A percentile compares a stretch with the other conserved stretches of the same genome.
Conservation (phyloP, 208 protist genomes). For the Leishmania tarentolae region DNA sequence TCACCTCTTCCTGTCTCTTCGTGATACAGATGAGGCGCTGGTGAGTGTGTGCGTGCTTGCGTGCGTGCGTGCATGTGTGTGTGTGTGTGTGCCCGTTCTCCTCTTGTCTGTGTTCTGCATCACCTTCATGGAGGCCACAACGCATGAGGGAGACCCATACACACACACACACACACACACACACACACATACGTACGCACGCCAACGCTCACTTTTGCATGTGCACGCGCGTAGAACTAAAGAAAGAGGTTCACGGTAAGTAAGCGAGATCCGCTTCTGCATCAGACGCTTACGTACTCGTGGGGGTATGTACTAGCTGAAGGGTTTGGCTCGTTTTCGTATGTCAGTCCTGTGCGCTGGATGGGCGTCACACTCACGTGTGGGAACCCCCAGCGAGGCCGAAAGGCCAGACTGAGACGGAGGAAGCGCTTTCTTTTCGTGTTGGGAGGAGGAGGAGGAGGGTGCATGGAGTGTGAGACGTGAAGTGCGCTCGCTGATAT, state of each 20-base stretch:
- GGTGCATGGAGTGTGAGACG: background rate
- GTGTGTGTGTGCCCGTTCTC: background rate
- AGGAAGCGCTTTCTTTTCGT: background rate
- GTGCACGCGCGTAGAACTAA: background rate
- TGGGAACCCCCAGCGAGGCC: background rate
- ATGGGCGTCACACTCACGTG: background rate
- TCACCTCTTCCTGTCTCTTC: background rate
- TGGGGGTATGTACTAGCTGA: background rate
- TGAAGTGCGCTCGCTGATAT: background rate
- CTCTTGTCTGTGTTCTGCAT: background rate
- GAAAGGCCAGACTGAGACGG: background rate
- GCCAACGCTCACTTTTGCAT: background rate
- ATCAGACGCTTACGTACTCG: background rate
- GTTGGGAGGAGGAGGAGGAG: background rate
- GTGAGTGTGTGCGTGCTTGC: too few relatives aligned
- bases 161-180: background rate
- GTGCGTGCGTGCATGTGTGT: background rate
- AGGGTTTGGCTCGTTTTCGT: background rate
- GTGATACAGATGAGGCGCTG: background rate
- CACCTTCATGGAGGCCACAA: background rate
- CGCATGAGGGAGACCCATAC: background rate
- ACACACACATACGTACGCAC: background rate
- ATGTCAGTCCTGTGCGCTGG: background rate
- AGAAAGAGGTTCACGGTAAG: background rate
- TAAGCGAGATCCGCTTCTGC: background rate